Conservation (phyloP, 306 rosid species). For the Hylodesmum podocarpum region DNA sequence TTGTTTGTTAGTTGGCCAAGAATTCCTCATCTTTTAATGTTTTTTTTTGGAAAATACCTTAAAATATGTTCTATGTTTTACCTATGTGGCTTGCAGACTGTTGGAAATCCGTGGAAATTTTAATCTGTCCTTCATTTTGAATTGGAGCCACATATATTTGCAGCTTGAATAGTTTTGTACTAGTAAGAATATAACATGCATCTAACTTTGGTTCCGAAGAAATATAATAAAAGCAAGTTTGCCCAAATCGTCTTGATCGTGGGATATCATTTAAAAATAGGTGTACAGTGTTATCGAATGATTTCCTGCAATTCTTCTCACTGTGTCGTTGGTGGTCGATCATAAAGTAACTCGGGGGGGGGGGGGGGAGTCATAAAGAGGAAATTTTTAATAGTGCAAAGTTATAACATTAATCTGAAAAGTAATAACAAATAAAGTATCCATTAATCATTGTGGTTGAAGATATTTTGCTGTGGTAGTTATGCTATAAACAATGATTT, state of each 20-base stretch:
- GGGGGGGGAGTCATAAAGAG: not conserved
- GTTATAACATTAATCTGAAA: not conserved
- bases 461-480: not conserved
- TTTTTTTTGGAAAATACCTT: not conserved
- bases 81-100: not conserved
- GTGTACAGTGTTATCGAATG: too few relatives aligned
- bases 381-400: not conserved
- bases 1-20: not conserved
- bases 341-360: not conserved
- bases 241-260: too few relatives aligned
- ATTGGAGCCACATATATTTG: not conserved
- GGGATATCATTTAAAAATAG: too few relatives aligned
- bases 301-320: too few relatives aligned
- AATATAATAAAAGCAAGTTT: not conserved
- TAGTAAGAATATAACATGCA: not conserved
- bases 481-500: constrained; percentile 7
- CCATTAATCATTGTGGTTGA: not conserved
- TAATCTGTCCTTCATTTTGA: not conserved
- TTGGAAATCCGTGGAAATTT: constrained; percentile 14
- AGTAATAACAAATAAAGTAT: not conserved
- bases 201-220: not conserved
- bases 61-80: not conserved
- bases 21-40: not conserved
- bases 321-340: too few relatives aligned
- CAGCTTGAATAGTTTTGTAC: not conserved